Evolutionary conservation across 2,329 filamentous ascomycete genomes (phyloP), one percentile per base, ranked within the genome.

Genomic region (Trichoderma asperellum): DNA sequence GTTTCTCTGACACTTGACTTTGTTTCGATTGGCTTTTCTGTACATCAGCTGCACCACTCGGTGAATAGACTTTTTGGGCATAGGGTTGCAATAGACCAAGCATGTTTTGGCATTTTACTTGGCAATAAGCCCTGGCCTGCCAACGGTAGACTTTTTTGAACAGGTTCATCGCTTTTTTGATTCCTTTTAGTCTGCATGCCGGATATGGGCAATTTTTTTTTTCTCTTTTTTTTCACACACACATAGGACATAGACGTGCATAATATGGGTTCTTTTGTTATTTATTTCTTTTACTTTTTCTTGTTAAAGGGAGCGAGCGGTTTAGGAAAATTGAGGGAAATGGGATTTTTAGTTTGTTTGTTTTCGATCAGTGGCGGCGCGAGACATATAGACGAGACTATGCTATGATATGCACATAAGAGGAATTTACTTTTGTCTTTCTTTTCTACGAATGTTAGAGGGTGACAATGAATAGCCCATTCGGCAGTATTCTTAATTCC

Each of bases 381-480:
- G 53, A 21, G n/a, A 58, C 40, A 66, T 66, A 66, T 58, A 66
- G 63, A 66, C 55, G 63, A 66, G 63, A 7, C 21, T 49, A 47
- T 47, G 43, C 27, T 66, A 59, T 58, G 47, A 29, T 59, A 58
- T 58, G 29, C 55, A 59, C 57, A 52, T n/a, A 27, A 24, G 40
- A 16, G 27, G 11, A 34, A 49, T 66, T 49, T 5, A 18, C 5
- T 56, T 40, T 64, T n/a, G 8, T n/a, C 16, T 63, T 55, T 37
- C 7, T 29, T 61, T 7, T 14, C 12, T 32, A 10, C 6, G 35
- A 4, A 32, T 43, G 49, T 21, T 40, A 64, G 35, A 35, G n/a
- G 62, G 16, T 32, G 32, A 12, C 27, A 56, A 34, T 18, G 62
- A 24, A 56, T 57, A 43, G 61, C 34, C 43, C 29, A n/a, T n/a